phyloP scores from a whole-genome alignment of 305 asterid genomes.

The Caryopteris hybrid region DNA sequence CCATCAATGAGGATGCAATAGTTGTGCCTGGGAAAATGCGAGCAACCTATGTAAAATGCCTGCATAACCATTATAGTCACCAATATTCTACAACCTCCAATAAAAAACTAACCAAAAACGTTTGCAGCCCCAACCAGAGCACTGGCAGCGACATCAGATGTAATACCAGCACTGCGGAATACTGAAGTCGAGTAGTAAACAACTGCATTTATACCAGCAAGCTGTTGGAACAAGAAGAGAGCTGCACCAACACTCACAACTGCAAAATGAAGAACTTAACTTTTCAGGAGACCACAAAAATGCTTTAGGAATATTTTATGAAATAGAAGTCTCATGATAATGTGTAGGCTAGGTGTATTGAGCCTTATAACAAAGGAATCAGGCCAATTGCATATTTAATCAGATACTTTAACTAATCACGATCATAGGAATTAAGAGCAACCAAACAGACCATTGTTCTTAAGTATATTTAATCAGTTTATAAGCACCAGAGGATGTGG shows the following conservation, averaged over 20 bases:
- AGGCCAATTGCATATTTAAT: background rate
- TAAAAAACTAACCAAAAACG: constrained; percentile 68
- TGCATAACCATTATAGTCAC: background rate
- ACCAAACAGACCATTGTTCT: background rate
- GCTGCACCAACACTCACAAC: constrained; percentile 93
- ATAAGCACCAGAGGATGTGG: background rate
- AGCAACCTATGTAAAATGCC: background rate
- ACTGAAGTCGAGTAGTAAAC: constrained; percentile 92
- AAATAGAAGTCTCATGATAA: background rate
- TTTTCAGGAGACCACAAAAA: background rate
- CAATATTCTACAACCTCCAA: background rate
- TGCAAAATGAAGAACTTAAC: constrained; percentile 32
- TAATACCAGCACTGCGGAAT: constrained; percentile 88
- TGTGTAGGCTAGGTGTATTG: background rate
- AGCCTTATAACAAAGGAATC: background rate
- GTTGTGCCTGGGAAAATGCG: constrained; percentile 52
- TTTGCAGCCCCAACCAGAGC: constrained; percentile 96
- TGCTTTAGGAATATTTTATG: background rate
- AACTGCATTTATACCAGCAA: constrained; percentile 94
- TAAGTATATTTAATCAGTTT: background rate
- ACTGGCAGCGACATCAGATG: constrained; percentile 93
- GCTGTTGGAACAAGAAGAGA: constrained; percentile 83
- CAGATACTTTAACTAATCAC: background rate
- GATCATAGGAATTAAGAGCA: background rate
- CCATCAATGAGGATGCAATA: constrained; percentile 80